Conservation (phyloP, 106 monocot genomes). For the Dioscorea zingiberensis region DNA sequence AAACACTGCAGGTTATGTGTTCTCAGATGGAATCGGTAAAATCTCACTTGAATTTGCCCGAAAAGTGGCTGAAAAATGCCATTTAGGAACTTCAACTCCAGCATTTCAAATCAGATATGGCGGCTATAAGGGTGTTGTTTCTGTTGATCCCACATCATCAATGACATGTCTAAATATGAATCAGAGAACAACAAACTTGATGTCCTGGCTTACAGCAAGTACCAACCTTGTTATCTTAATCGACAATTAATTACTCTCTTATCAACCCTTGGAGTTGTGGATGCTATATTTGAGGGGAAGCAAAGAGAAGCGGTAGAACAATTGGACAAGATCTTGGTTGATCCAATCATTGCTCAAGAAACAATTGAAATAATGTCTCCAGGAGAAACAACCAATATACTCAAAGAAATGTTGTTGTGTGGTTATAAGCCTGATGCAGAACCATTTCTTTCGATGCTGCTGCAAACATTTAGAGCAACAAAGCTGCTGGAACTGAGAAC, state of each 20-base stretch:
- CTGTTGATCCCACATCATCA: constrained; percentile 57
- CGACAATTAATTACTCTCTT: constrained; percentile 89
- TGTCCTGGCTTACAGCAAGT: constrained; percentile 75
- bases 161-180: constrained; percentile 78
- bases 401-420: constrained; percentile 61
- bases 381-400: constrained; percentile 58
- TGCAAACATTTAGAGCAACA: constrained; percentile 61
- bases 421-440: constrained; percentile 61
- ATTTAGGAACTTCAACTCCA: constrained; percentile 45
- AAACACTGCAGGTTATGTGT: constrained; percentile 34
- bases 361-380: constrained; percentile 47
- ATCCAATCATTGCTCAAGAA: constrained; percentile 51
- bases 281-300: constrained; percentile 59
- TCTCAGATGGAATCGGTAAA: constrained; percentile 96
- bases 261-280: constrained; percentile 74
- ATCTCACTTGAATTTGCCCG: constrained; percentile 71
- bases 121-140: constrained; percentile 92
- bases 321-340: constrained; percentile 50
- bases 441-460: constrained; percentile 75
- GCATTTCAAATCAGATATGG: constrained; percentile 89
- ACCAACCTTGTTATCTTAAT: constrained; percentile 80
- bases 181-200: constrained; percentile 69
- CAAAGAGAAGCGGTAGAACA: constrained; percentile 47
- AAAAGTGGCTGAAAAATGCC: constrained; percentile 63
- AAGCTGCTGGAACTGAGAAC: constrained; percentile 68